Conservation (phyloP, 164 flowering plant species). For the Litsea cubeba region DNA sequence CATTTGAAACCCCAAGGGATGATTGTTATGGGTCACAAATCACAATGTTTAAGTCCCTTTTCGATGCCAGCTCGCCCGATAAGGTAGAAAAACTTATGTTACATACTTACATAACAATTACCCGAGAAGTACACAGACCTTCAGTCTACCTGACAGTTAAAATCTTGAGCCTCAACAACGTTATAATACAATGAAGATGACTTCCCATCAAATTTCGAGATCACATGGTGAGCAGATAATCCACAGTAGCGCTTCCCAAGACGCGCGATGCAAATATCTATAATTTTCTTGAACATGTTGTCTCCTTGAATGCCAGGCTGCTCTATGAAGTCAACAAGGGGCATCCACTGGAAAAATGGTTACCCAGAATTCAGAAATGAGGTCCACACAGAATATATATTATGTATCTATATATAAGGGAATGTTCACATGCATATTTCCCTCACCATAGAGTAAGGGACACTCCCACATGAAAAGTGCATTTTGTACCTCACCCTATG, state of each 20-base stretch:
- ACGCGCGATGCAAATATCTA: conserved; percentile 65
- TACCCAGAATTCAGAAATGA: background rate
- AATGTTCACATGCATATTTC: too few relatives aligned
- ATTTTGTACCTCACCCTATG: too few relatives aligned
- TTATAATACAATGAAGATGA: conserved; percentile 69
- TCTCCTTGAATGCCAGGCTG: conserved; percentile 64
- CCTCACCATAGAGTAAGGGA: too few relatives aligned
- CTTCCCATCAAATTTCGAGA: conserved; percentile 71
- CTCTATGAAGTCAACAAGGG: conserved; percentile 61
- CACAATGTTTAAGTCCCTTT: background rate
- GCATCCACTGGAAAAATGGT: conserved; percentile 75
- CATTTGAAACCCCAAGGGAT: background rate
- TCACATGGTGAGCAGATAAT: conserved; percentile 42
- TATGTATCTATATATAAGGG: too few relatives aligned
- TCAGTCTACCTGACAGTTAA: conserved; percentile 37
- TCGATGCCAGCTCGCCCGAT: background rate
- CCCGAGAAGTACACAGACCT: background rate
- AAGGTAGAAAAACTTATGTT: background rate
- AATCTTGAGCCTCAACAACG: conserved; percentile 36
- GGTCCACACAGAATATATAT: background rate
- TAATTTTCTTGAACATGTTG: conserved; percentile 68
- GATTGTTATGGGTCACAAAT: background rate
- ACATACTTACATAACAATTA: background rate
- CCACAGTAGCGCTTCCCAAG: conserved; percentile 67
- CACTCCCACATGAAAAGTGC: too few relatives aligned